Evolutionary conservation across 2,329 filamentous ascomycete genomes (phyloP), one percentile per base, ranked within the genome.

Genomic region (Pseudofabraea citricarpa): DNA sequence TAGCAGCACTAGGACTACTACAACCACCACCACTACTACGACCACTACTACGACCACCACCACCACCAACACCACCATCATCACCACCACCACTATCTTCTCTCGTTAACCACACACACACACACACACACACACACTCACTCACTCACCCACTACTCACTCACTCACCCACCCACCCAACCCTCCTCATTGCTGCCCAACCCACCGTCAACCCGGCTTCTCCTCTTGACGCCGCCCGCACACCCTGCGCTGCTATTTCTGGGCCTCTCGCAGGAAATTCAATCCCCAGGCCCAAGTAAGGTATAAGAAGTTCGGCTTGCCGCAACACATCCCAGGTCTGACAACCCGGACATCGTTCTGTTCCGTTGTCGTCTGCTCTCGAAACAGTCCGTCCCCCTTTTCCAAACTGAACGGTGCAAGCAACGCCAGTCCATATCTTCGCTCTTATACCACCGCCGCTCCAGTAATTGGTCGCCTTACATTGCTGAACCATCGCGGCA

Each of bases 261-360:
- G n/a, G n/a, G n/a, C n/a, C n/a, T n/a, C n/a, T n/a, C n/a, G n/a
- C n/a, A n/a, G n/a, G n/a, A n/a, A n/a, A n/a, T n/a, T n/a, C n/a
- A n/a, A n/a, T n/a, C n/a, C n/a, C n/a, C n/a, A n/a, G n/a, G n/a
- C n/a, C n/a, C n/a, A n/a, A n/a, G 44, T 37, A 18, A 39, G 45
- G 50, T 56, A 57, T 54, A 55, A 55, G 49, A 54, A 43, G 35
- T 41, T 52, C 48, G 50, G 40, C 45, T 47, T 52, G 47, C 47
- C 50, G 54, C 53, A 53, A 51, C 19, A 49, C 31, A 45, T 45
- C 40, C 44, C 22, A 43, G 47, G 42, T 43, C 41, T 50, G 43
- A 27, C 37, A 43, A 45, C 31, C 45, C 49, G 37, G 37, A 35
- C 38, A 38, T 39, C 37, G 15, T 36, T 35, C 23, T 19, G 29